Conservation (phyloP, 164 flowering plant species). For the Piper longum region DNA sequence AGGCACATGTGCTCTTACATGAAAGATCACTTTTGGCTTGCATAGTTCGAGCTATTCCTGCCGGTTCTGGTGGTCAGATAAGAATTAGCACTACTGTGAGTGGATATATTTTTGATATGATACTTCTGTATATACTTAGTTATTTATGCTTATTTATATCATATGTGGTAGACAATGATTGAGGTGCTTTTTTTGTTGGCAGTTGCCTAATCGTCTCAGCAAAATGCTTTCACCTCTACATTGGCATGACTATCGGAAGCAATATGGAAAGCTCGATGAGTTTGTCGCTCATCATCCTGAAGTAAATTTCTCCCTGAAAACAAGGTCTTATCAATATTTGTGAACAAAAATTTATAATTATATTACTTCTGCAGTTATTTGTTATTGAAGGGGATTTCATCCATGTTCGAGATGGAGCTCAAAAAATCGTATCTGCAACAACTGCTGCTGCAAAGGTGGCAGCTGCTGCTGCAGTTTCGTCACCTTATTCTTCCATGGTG, state of each 20-base stretch:
- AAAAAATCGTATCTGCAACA: slow-evolving; percentile 74
- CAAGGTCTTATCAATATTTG: background rate
- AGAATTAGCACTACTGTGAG: slow-evolving; percentile 74
- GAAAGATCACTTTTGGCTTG: slow-evolving; percentile 74
- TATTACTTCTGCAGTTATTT: slow-evolving; percentile 47
- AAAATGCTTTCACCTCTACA: slow-evolving; percentile 94
- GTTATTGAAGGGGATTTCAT: slow-evolving; percentile 78
- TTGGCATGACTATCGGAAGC: slow-evolving; percentile 93
- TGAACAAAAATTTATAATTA: background rate
- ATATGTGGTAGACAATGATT: no score
- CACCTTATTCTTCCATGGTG: slow-evolving; percentile 48
- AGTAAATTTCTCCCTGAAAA: slow-evolving; percentile 23
- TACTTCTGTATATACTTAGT: background rate
- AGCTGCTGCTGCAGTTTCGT: slow-evolving; percentile 63
- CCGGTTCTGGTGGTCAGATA: slow-evolving; percentile 57
- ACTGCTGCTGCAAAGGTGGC: slow-evolving; percentile 91
- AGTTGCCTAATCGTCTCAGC: slow-evolving; percentile 88
- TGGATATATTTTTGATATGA: background rate
- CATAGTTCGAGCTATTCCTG: slow-evolving; percentile 89
- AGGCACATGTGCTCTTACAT: slow-evolving; percentile 46
- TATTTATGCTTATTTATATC: background rate
- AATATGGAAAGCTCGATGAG: slow-evolving; percentile 89
- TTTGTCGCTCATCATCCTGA: slow-evolving; percentile 72
- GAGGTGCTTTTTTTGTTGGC: slow-evolving; percentile 9
- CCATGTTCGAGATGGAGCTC: slow-evolving; percentile 93